phyloP scores from a whole-genome alignment of 192 early-diverging fungal species.

The Obelidium mucronatum region DNA sequence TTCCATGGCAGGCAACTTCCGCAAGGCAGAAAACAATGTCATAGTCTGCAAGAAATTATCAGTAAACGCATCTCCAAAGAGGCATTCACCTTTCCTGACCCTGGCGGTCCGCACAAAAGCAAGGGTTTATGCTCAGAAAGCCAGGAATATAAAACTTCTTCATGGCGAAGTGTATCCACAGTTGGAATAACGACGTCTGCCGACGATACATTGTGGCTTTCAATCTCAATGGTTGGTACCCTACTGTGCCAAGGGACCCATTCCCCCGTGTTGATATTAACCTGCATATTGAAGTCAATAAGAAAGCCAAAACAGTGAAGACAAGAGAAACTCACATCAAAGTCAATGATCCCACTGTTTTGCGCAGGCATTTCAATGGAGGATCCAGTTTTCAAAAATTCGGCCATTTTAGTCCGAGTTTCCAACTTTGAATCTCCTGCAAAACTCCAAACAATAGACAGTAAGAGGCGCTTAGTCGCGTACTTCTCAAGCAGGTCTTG shows the following conservation, averaged over 20 bases:
- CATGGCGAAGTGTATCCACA: conserved; percentile 96
- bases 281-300: too few species aligned
- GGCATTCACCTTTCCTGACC: conserved; percentile 80
- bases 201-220: conserved; percentile 86
- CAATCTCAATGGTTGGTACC: conserved; percentile 95
- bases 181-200: conserved; percentile 98
- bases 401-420: conserved; percentile 74
- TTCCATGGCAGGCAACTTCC: conserved; percentile 93
- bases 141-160: conserved; percentile 95
- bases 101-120: conserved; percentile 98
- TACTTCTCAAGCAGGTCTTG: conserved; percentile 79
- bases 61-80: background rate
- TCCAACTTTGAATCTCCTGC: conserved; percentile 86
- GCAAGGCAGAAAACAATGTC: conserved; percentile 95
- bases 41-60: conserved; percentile 68
- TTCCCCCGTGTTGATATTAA: conserved; percentile 76
- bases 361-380: conserved; percentile 77
- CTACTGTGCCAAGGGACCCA: conserved; percentile 91
- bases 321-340: too few species aligned
- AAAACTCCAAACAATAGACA: conserved; percentile 94
- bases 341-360: conserved; percentile 80
- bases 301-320: too few species aligned
- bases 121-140: conserved; percentile 94
- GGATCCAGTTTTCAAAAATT: conserved; percentile 78
- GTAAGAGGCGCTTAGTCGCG: conserved; percentile 81